These are phyloP conservation scores for Protomyces arabidopsidicola DNA, from an alignment of 1,139 yeast species.

Conservation along the genomic window DNA sequence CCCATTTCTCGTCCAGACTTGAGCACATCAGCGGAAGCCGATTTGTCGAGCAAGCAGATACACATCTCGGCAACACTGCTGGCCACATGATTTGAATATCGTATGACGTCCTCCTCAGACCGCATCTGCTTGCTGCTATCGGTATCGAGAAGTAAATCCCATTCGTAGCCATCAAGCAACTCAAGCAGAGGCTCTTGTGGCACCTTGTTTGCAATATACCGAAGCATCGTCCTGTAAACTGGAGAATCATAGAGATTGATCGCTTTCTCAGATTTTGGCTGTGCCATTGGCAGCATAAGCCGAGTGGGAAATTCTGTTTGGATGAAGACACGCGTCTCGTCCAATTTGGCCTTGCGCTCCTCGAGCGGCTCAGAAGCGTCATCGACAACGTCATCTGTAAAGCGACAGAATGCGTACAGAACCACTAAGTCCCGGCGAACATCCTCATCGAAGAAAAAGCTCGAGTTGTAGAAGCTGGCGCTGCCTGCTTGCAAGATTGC, in stretches of 20 bases:
- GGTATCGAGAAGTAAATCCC: constrained; percentile 18
- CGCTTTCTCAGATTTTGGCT: constrained; percentile 4
- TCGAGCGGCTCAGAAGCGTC: background rate
- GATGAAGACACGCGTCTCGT: constrained; percentile 1
- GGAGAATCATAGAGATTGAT: constrained; percentile 1
- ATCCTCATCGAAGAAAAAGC: constrained; percentile 19
- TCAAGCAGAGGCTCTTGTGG: constrained; percentile 27
- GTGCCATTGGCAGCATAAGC: background rate
- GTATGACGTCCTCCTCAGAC: constrained; percentile 4
- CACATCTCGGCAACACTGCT: constrained; percentile 28
- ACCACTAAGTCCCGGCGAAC: constrained; percentile 18
- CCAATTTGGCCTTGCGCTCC: constrained; percentile 2
- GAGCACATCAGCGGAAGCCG: constrained; percentile 5
- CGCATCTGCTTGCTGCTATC: constrained; percentile 1
- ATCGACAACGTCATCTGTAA: constrained; percentile 24
- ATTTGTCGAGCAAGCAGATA: constrained; percentile 5
- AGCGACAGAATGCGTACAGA: constrained; percentile 23
- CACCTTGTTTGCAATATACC: constrained; percentile 13
- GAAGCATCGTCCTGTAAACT: constrained; percentile 7
- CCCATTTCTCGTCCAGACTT: constrained; percentile 23
- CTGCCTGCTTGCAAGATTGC: constrained; percentile 8
- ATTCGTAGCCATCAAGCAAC: constrained; percentile 22
- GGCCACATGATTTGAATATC: constrained; percentile 17
- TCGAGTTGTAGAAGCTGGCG: constrained; percentile 23
- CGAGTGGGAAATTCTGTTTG: constrained; percentile 3